These are phyloP conservation scores for Capsella rubella DNA, from an alignment of 441 rosid species.

Conservation along the genomic window DNA sequence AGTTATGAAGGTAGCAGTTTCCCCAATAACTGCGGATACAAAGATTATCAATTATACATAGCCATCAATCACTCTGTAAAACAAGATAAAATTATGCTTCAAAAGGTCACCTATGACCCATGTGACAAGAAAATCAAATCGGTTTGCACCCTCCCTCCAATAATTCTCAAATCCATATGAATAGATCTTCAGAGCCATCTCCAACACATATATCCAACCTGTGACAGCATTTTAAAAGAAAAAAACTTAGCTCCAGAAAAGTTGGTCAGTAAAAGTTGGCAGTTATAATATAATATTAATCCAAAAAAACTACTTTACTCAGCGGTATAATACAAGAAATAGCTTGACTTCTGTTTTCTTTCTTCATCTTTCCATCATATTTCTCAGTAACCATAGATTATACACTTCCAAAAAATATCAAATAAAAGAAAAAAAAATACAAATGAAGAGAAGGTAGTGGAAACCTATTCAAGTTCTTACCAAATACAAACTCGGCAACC, in stretches of 20 bases:
- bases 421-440: background rate
- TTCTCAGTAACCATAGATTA: background rate
- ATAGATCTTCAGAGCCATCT: slow-evolving; percentile 94
- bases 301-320: slow-evolving; percentile 4
- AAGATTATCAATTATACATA: slow-evolving; percentile 33
- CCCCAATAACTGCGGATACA: slow-evolving; percentile 84
- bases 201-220: slow-evolving; percentile 98
- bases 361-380: slow-evolving; percentile 10
- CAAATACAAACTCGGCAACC: slow-evolving; percentile 84
- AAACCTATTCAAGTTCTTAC: slow-evolving; percentile 56
- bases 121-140: slow-evolving; percentile 92
- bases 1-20: slow-evolving; percentile 81
- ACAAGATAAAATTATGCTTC: slow-evolving; percentile 8
- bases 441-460: slow-evolving; percentile 14
- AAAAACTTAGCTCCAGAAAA: slow-evolving; percentile 31
- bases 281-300: slow-evolving; percentile 18
- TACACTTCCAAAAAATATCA: slow-evolving; percentile 1
- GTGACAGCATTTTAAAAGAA: slow-evolving; percentile 39
- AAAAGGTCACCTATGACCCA: slow-evolving; percentile 78
- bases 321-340: background rate
- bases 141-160: slow-evolving; percentile 98
- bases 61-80: slow-evolving; percentile 21
- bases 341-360: slow-evolving; percentile 13
- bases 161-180: slow-evolving; percentile 88
- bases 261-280: slow-evolving; percentile 4